These are phyloP conservation scores for Viola pubescens DNA, from an alignment of 441 rosid genomes.

Conservation along the genomic window DNA sequence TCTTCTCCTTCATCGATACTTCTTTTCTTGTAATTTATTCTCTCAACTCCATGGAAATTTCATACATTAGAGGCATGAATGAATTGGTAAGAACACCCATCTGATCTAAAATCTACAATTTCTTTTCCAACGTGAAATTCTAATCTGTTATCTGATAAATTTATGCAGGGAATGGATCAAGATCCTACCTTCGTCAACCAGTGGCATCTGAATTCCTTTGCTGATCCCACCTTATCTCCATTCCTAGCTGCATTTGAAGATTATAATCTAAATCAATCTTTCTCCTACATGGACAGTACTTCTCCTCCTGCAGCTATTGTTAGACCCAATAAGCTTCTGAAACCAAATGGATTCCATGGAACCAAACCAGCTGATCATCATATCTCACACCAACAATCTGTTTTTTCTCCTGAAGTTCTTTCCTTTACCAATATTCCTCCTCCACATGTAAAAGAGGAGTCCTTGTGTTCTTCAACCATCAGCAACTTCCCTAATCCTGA, in stretches of 20 bases:
- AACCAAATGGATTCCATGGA: slow-evolving; percentile 30
- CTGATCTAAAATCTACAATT: background rate
- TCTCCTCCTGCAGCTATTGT: slow-evolving; percentile 1
- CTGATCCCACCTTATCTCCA: slow-evolving; percentile 32
- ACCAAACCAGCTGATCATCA: slow-evolving; percentile 11
- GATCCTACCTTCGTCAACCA: slow-evolving; percentile 37
- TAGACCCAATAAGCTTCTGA: slow-evolving; percentile 37
- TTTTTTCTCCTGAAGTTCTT: slow-evolving; percentile 20
- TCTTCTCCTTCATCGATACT: background rate
- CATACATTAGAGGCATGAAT: background rate
- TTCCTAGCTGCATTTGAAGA: slow-evolving; percentile 37
- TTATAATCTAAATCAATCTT: slow-evolving; percentile 24
- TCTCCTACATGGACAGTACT: slow-evolving; percentile 16
- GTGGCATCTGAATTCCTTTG: slow-evolving; percentile 41
- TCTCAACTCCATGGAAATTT: background rate
- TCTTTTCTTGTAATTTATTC: background rate
- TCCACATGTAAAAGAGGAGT: slow-evolving; percentile 36
- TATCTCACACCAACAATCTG: slow-evolving; percentile 20
- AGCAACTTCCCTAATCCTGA: slow-evolving; percentile 9
- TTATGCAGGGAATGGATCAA: background rate
- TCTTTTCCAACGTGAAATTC: background rate
- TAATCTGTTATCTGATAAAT: background rate
- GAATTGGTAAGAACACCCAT: slow-evolving; percentile 4
- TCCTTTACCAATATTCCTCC: slow-evolving; percentile 24
- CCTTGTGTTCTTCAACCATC: slow-evolving; percentile 17